Conservation (phyloP, 306 rosid genomes). For the Herpetospermum pedunculosum region DNA sequence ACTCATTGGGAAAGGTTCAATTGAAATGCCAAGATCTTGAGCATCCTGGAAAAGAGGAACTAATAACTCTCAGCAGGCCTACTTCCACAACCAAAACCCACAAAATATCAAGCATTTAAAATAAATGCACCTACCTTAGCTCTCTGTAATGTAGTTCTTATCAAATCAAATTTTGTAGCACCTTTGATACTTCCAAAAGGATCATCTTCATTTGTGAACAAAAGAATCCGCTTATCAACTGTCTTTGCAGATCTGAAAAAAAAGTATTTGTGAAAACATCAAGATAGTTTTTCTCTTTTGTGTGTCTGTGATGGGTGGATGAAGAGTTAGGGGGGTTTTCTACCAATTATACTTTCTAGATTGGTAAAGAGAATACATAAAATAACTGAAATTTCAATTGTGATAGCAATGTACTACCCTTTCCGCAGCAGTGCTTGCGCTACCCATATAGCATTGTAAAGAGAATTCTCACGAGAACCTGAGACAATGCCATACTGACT, state of each 20-base stretch:
- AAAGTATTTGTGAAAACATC: neutral
- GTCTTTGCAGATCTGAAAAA: conserved; percentile 63
- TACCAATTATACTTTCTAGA: neutral
- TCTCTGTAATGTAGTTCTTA: conserved; percentile 77
- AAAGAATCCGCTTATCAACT: conserved; percentile 65
- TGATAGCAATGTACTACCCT: conserved; percentile 38
- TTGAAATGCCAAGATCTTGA: conserved; percentile 75
- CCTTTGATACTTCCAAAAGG: conserved; percentile 72
- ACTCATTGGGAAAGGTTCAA: conserved; percentile 84
- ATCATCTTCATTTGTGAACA: conserved; percentile 90
- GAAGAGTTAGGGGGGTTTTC: neutral
- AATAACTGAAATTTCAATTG: neutral
- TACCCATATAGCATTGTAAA: conserved; percentile 84
- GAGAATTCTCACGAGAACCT: conserved; percentile 72
- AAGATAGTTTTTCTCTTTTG: neutral
- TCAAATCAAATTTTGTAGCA: conserved; percentile 63
- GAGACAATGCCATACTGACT: conserved; percentile 64
- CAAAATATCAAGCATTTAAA: conserved; percentile 11
- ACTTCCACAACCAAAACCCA: conserved; percentile 3
- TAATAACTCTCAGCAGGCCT: conserved; percentile 9
- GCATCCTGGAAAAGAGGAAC: conserved; percentile 48
- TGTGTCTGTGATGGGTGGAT: neutral
- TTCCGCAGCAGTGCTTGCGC: conserved; percentile 88
- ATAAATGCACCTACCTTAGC: conserved; percentile 36
- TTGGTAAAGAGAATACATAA: neutral